Conservation (phyloP, 768 basidiomycete species). For the Trametes gibbosa region DNA sequence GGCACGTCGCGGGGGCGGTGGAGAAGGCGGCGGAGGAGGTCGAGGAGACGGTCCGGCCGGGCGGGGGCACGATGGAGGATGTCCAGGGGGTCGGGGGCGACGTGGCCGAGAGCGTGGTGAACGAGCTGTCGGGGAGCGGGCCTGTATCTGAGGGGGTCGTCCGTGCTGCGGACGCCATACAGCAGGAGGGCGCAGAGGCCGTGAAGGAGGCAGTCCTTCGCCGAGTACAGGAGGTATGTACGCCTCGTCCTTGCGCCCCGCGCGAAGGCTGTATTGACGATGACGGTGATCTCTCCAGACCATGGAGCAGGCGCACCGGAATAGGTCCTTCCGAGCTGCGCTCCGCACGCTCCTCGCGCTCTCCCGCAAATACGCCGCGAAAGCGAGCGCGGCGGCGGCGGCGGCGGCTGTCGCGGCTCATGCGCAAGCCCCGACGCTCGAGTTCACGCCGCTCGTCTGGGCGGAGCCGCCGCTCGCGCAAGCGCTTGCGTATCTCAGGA, state of each 20-base stretch:
- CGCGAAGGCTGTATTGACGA: too few species aligned
- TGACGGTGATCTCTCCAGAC: too few species aligned
- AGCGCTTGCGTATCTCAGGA: constrained; percentile 14
- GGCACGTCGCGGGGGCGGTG: constrained; percentile 12
- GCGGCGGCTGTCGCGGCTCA: neutral
- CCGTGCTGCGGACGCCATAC: neutral
- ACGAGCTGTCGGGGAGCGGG: neutral
- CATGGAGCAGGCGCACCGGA: constrained; percentile 16
- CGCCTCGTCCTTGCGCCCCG: neutral
- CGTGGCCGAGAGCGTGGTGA: neutral
- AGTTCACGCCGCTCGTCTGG: constrained; percentile 21
- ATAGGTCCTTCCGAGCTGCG: constrained; percentile 18
- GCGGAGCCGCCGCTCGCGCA: constrained; percentile 15
- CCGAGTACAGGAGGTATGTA: constrained; percentile 21
- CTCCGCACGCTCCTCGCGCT: constrained; percentile 18
- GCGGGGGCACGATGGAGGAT: neutral
- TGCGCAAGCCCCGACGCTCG: constrained; percentile 6
- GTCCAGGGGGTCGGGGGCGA: neutral
- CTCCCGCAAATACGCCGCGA: constrained; percentile 17
- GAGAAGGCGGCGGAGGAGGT: constrained; percentile 18
- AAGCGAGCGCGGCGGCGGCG: neutral
- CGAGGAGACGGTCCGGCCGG: constrained; percentile 14
- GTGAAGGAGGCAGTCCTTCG: constrained; percentile 19
- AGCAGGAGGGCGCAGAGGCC: constrained; percentile 11
- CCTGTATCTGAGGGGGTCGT: neutral